Conservation (phyloP, 331 rosid species). For the Malus hybrid region DNA sequence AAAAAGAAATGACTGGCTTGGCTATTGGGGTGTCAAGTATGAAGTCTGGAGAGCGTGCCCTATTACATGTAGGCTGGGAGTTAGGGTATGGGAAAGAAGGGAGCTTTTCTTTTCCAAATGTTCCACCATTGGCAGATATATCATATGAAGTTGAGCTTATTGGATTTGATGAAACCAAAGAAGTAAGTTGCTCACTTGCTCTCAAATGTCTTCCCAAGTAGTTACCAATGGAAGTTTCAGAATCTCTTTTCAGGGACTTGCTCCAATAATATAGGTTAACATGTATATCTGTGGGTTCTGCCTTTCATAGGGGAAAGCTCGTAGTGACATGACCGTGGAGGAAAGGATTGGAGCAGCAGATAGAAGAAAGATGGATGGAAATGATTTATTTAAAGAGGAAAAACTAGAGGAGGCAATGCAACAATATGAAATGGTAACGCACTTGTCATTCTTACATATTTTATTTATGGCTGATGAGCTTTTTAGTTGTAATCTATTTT, state of each 20-base stretch:
- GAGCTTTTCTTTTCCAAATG: constrained; percentile 79
- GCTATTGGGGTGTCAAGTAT: constrained; percentile 75
- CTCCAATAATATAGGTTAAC: constrained; percentile 25
- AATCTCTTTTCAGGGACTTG: background rate
- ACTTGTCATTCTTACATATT: constrained; percentile 26
- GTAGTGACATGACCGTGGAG: constrained; percentile 92
- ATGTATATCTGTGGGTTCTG: background rate
- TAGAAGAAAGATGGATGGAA: constrained; percentile 90
- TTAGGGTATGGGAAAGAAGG: constrained; percentile 78
- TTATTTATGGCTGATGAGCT: background rate
- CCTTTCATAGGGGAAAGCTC: constrained; percentile 66
- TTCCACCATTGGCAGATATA: constrained; percentile 87
- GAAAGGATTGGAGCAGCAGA: constrained; percentile 89
- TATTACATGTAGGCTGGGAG: constrained; percentile 89
- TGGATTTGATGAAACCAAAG: constrained; percentile 87
- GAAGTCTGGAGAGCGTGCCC: constrained; percentile 82
- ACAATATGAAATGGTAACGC: constrained; percentile 93
- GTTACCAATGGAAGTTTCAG: background rate
- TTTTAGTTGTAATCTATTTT: background rate
- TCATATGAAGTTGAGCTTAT: constrained; percentile 88
- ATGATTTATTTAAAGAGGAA: constrained; percentile 72
- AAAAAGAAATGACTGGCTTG: constrained; percentile 88
- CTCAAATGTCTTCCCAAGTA: background rate
- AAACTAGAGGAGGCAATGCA: constrained; percentile 95
- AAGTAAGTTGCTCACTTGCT: constrained; percentile 40